phyloP scores from a whole-genome alignment of 305 asterid species.

The Solanum hybrid region DNA sequence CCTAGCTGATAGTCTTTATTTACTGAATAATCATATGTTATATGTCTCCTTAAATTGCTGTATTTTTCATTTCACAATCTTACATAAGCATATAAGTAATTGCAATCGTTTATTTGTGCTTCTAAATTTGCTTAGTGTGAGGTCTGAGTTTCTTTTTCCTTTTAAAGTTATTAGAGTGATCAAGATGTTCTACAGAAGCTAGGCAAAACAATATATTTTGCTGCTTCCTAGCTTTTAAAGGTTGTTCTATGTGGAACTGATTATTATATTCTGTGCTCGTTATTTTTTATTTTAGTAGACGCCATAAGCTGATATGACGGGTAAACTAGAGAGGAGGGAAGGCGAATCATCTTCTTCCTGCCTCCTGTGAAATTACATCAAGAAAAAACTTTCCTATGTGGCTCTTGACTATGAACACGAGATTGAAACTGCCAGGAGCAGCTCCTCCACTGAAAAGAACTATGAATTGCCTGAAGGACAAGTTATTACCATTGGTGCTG shows the following conservation, averaged over 20 bases:
- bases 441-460: background rate
- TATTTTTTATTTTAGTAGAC: no score
- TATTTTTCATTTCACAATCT: no score
- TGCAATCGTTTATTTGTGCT: no score
- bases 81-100: no score
- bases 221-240: background rate
- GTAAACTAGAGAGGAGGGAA: background rate
- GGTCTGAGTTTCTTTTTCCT: background rate
- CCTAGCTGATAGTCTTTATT: no score
- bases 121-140: background rate
- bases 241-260: background rate
- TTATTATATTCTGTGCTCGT: background rate
- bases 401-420: background rate
- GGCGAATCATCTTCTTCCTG: background rate
- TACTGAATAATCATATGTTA: no score
- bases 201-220: background rate
- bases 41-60: no score
- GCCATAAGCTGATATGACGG: background rate
- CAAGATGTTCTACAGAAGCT: background rate
- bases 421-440: background rate
- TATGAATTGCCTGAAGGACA: background rate
- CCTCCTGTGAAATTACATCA: background rate
- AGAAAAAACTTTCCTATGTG: background rate
- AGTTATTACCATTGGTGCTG: slow-evolving; percentile 11
- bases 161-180: background rate